phyloP scores from a whole-genome alignment of 495 filamentous ascomycete genomes.

The Cryomyces minteri region DNA sequence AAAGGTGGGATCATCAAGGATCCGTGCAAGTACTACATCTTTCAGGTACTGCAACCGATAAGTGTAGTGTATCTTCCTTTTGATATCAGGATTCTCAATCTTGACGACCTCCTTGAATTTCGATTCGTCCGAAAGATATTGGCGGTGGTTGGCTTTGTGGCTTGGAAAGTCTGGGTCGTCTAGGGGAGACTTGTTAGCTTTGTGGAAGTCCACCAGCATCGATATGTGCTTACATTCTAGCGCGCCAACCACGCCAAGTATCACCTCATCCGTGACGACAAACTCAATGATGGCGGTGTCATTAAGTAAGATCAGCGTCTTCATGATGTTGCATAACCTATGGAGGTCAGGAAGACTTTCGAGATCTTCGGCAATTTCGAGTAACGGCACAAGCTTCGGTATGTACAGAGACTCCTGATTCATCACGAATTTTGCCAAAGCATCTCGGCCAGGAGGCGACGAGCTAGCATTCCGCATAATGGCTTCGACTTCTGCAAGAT shows the following conservation, averaged over 20 bases:
- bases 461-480: slow-evolving; percentile 58
- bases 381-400: slow-evolving; percentile 64
- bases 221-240: slow-evolving; percentile 51
- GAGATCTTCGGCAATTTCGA: slow-evolving; percentile 74
- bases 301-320: slow-evolving; percentile 82
- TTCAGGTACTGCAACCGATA: slow-evolving; percentile 97
- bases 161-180: slow-evolving; percentile 97
- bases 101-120: slow-evolving; percentile 92
- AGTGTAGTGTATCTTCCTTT: slow-evolving; percentile 85
- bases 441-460: slow-evolving; percentile 61
- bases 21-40: slow-evolving; percentile 89
- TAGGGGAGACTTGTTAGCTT: slow-evolving; percentile 11
- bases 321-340: slow-evolving; percentile 93
- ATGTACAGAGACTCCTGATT: slow-evolving; percentile 55
- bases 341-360: slow-evolving; percentile 77
- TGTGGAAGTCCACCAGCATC: not conserved
- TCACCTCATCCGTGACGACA: slow-evolving; percentile 73
- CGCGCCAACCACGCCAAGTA: slow-evolving; percentile 87
- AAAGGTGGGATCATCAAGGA: slow-evolving; percentile 94
- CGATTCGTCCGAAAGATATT: slow-evolving; percentile 74
- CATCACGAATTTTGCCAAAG: slow-evolving; percentile 76
- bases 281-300: slow-evolving; percentile 87
- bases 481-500: slow-evolving; percentile 66
- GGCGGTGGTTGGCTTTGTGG: slow-evolving; percentile 93
- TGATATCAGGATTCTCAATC: slow-evolving; percentile 63